Percentiles rank a stretch among this genome's conserved stretches.
These are phyloP conservation scores for Lachnellula subtilissima DNA, from an alignment of 2,329 filamentous ascomycete genomes.

Conservation along the genomic window DNA sequence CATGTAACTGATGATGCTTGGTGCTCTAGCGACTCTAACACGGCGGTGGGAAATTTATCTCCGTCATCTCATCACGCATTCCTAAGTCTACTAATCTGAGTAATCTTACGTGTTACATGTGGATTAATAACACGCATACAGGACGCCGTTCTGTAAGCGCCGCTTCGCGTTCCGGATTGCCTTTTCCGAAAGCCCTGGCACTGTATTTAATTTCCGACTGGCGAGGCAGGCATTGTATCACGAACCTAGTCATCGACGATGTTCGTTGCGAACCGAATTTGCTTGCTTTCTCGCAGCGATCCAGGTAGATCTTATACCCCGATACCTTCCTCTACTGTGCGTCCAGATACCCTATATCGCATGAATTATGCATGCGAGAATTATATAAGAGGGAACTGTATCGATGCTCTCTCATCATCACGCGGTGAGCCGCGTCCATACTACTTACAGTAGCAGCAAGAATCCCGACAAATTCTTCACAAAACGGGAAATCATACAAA, in stretches of 20 bases:
- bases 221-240: constrained; percentile 8
- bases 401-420: not conserved
- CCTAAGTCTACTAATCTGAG: not conserved
- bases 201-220: constrained; percentile 6
- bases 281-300: not conserved
- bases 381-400: constrained; percentile 5
- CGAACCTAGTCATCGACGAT: constrained; percentile 1
- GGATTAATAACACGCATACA: not conserved
- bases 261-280: not conserved
- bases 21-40: not conserved
- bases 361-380: constrained; percentile 11
- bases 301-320: constrained; percentile 11
- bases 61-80: constrained; percentile 5
- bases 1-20: not conserved
- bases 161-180: not conserved
- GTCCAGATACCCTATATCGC: constrained; percentile 9
- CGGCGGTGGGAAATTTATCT: constrained; percentile 4
- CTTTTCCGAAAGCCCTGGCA: not conserved
- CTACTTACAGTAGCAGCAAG: not conserved
- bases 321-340: not conserved
- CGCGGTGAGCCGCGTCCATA: not conserved
- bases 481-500: constrained; percentile 1
- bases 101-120: constrained; percentile 1
- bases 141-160: not conserved
- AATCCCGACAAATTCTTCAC: not conserved